phyloP scores from a whole-genome alignment of 129 eudicot genomes.

The Smallanthus sonchifolius region DNA sequence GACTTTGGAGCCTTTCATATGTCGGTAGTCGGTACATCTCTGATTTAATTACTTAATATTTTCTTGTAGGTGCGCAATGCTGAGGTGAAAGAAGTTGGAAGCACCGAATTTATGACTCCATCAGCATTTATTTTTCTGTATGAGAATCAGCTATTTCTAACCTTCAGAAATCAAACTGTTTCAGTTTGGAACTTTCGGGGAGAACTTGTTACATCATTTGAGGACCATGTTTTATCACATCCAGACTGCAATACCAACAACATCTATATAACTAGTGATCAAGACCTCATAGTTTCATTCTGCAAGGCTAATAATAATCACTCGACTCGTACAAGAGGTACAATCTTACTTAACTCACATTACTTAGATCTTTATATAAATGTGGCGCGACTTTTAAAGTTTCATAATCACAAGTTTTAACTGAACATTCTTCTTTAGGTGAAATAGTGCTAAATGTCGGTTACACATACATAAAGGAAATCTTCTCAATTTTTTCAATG shows the following conservation, averaged over 20 bases:
- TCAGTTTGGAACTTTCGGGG: constrained; percentile 54
- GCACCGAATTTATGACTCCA: constrained; percentile 45
- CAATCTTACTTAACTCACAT: background rate
- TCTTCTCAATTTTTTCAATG: background rate
- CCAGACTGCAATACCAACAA: constrained; percentile 50
- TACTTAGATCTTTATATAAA: background rate
- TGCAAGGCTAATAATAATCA: constrained; percentile 40
- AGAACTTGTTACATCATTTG: constrained; percentile 50
- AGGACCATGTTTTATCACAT: constrained; percentile 44
- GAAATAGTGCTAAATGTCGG: background rate
- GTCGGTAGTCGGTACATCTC: background rate
- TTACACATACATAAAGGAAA: background rate
- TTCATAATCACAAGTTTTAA: background rate
- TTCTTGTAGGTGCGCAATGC: constrained; percentile 36
- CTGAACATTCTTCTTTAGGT: background rate
- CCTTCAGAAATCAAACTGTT: constrained; percentile 41
- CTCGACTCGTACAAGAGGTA: constrained; percentile 24
- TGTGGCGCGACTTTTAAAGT: background rate
- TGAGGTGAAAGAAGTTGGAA: constrained; percentile 41
- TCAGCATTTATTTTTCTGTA: constrained; percentile 45
- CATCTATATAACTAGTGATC: constrained; percentile 48
- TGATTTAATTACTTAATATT: background rate
- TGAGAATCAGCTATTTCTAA: constrained; percentile 40
- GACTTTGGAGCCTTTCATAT: background rate
- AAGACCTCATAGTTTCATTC: constrained; percentile 46